Base-by-base conservation (phyloP, 345 rosid genomes). In the Populus pruinosa region DNA sequence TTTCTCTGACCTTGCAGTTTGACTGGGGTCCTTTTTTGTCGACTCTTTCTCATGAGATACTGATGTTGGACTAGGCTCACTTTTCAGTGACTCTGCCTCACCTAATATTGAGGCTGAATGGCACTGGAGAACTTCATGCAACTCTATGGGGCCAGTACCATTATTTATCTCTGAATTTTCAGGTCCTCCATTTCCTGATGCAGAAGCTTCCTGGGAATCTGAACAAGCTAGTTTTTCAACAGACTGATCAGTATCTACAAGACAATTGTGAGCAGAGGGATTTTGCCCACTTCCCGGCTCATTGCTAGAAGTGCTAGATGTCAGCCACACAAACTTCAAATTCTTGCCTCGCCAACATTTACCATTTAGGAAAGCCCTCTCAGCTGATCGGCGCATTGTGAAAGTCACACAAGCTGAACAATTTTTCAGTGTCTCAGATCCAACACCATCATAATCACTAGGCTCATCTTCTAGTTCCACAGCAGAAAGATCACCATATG, bases 301-400 rank as follows among this genome's bases (percentile, higher is more conserved):
- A 73, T 80, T 83, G 79, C 76, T 56, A 67, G 87, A 78, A 73
- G 82, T 73, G 69, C 79, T 84, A 49, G 87, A 84, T 70, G 82
- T 82, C 83, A 84, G 74, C 99, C 99, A 96, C 55, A 38, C 70
- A 64, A 93, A 87, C 87, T 86, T 90, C 88, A 96, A 84, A 76
- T 69, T 81, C 73, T 90, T 88, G 76, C 91, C 95, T 85, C 88
- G 84, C 98, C 98, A 96, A 78, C 84, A 83, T 84, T 92, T 96
- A 80, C 88, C 96, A 81, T 90, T 89, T 18, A 77, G 72, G 81
- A 92, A 92, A 69, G 99, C 99, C 81, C 78, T 90, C 86, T 96
- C 98, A 11, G 98, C 98, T 50, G 96, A 82, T 20, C 62, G 83
- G 6, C 93, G 97, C 47, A 88, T 86, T 73, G 83, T 77, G 77